phyloP scores from a whole-genome alignment of 225 moss, liverwort and hornwort species.

The Marchantia polymorpha region DNA sequence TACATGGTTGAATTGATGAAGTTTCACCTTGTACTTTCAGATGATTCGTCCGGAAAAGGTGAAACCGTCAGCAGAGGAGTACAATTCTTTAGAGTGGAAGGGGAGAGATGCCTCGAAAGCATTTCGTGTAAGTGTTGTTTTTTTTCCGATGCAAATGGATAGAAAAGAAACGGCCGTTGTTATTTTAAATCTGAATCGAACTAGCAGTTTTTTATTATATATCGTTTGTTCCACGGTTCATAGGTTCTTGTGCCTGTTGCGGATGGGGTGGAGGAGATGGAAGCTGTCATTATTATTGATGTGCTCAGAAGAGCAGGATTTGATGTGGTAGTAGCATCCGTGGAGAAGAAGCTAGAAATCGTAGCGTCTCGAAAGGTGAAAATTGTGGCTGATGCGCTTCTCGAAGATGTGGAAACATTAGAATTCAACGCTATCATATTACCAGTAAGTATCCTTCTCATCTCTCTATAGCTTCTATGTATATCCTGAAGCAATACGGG shows the following conservation, averaged over 20 bases:
- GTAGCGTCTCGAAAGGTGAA: conserved; percentile 76
- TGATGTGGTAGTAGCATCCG: conserved; percentile 74
- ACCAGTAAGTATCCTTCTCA: conserved; percentile 41
- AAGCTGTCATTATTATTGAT: conserved; percentile 85
- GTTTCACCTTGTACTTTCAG: not conserved
- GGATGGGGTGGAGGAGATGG: conserved; percentile 92
- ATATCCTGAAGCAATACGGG: no score
- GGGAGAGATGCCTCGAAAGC: conserved; percentile 15
- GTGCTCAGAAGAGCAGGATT: conserved; percentile 83
- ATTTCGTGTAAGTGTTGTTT: conserved; percentile 35
- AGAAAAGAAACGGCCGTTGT: no score
- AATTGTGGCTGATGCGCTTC: conserved; percentile 66
- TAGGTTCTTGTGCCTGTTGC: conserved; percentile 79
- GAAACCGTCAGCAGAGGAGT: conserved; percentile 33
- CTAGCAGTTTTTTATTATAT: not conserved
- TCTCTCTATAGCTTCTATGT: no score
- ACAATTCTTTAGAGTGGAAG: conserved; percentile 37
- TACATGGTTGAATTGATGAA: not conserved
- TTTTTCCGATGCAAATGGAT: not conserved
- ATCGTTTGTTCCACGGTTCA: not conserved
- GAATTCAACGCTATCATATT: conserved; percentile 72
- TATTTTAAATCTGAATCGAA: no score
- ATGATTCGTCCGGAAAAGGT: conserved; percentile 12
- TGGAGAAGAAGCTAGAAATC: conserved; percentile 61
- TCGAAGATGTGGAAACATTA: conserved; percentile 46